Evolutionary conservation across 2,329 filamentous ascomycete species (phyloP), one percentile per base, ranked within the genome.

Genomic region (Pezicula radicicola): DNA sequence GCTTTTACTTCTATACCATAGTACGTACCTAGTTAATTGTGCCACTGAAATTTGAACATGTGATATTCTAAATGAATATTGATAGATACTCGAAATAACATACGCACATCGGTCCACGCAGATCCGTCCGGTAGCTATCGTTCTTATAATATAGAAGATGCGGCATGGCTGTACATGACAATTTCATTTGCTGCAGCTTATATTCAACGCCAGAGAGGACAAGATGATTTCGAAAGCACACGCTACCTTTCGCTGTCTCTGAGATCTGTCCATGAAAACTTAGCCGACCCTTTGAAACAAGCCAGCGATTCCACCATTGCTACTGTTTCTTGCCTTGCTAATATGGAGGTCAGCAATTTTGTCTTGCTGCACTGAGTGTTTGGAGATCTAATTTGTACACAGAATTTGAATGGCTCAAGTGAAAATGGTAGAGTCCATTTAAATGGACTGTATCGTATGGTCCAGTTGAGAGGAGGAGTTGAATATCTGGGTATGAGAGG

Each of bases 101-200:
- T 47, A 10, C 45, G 45, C 6, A 47, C 45, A 47, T 47, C 45
- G 3, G 45, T 47, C n/a, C 45, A 47, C 15, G 28, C 45, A 10
- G 45, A 47, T 15, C 30, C 45, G 15, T 35, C 45, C 6, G 30
- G 30, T 15, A 16, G 35, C 15, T 47, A 47, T 35, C 28, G 21
- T 19, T 19, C 16, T 8, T 47, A 30, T 18, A 35, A 33, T 25
- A 19, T 47, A n/a, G 45, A 47, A 5, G 45, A 47, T 18, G 28
- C 45, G 2, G 45, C 45, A 35, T 47, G 45, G 45, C 15, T 47
- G 4, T 47, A 35, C 30, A 47, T 47, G 45, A 47, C 30, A 8
- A 15, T 47, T 9, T 47, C 45, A 18, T 47, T 47, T 47, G 18
- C 45, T 19, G 45, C 45, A 21, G 30, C 45, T 35, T 12, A 33